phyloP scores from a whole-genome alignment of 495 filamentous ascomycete species.

The Opeltia flavorubescens region DNA sequence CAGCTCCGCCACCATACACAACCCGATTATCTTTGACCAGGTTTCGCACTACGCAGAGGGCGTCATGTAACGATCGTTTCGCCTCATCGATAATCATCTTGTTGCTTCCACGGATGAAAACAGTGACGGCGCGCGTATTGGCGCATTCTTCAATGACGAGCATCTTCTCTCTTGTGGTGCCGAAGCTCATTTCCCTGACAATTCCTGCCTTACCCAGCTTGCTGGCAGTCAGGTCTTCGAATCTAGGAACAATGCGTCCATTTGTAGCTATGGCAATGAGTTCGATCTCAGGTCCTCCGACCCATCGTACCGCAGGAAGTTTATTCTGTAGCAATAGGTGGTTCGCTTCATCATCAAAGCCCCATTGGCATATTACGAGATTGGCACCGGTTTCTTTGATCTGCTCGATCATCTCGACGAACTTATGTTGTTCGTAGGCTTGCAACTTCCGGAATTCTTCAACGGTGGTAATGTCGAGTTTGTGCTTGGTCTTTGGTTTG shows the following conservation, averaged over 20 bases:
- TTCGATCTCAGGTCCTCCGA: constrained; percentile 96
- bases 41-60: constrained; percentile 94
- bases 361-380: constrained; percentile 98
- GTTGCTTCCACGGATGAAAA: constrained; percentile 94
- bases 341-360: constrained; percentile 98
- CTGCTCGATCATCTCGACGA: constrained; percentile 95
- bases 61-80: constrained; percentile 93
- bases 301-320: constrained; percentile 92
- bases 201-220: constrained; percentile 86
- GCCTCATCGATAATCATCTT: constrained; percentile 99
- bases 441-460: constrained; percentile 97
- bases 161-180: constrained; percentile 98
- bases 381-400: constrained; percentile 97
- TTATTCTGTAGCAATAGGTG: constrained; percentile 92
- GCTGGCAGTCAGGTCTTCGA: constrained; percentile 80
- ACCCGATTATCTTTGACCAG: constrained; percentile 91
- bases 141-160: constrained; percentile 98
- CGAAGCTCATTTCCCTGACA: constrained; percentile 89
- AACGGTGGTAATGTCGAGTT: constrained; percentile 92
- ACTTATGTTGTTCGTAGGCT: constrained; percentile 87
- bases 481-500: constrained; percentile 99
- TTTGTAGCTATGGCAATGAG: constrained; percentile 98
- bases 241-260: constrained; percentile 90
- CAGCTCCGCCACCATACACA: constrained; percentile 95
- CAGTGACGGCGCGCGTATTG: constrained; percentile 89